Conservation (phyloP, 2,329 filamentous ascomycete species). For the Pseudomassariella vexata region DNA sequence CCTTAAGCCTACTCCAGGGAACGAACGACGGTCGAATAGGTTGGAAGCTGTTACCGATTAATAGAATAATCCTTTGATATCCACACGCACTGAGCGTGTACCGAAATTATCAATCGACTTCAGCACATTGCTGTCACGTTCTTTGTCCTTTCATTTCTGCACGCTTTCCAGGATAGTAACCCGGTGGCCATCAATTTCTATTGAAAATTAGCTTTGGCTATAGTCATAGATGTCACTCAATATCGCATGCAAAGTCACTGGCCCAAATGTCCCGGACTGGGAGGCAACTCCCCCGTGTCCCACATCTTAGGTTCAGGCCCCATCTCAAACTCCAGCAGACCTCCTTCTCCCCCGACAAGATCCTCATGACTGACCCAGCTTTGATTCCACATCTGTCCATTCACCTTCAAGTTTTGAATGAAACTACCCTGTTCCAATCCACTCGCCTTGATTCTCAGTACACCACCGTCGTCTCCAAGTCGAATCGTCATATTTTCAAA, state of each 20-base stretch:
- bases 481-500: slow-evolving; percentile 42
- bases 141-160: too few species aligned
- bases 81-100: too few species aligned
- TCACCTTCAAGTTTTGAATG: slow-evolving; percentile 47
- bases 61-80: too few species aligned
- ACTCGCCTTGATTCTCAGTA: slow-evolving; percentile 38
- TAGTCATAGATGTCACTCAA: too few species aligned
- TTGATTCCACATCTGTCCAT: slow-evolving; percentile 42
- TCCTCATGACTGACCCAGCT: slow-evolving; percentile 53
- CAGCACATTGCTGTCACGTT: too few species aligned
- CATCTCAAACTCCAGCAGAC: slow-evolving; percentile 41
- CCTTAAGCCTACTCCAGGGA: too few species aligned
- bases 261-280: slow-evolving; percentile 25
- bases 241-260: not conserved
- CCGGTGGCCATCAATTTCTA: too few species aligned
- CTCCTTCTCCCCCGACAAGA: slow-evolving; percentile 32
- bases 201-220: too few species aligned
- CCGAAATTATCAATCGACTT: too few species aligned
- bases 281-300: slow-evolving; percentile 45
- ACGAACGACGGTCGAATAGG: too few species aligned
- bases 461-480: slow-evolving; percentile 35
- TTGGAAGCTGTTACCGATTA: too few species aligned
- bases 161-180: too few species aligned
- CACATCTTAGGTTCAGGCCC: slow-evolving; percentile 31
- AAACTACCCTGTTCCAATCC: slow-evolving; percentile 41